These are phyloP conservation scores for Trichothecium roseum DNA, from an alignment of 2,329 filamentous ascomycete genomes.

Conservation along the genomic window DNA sequence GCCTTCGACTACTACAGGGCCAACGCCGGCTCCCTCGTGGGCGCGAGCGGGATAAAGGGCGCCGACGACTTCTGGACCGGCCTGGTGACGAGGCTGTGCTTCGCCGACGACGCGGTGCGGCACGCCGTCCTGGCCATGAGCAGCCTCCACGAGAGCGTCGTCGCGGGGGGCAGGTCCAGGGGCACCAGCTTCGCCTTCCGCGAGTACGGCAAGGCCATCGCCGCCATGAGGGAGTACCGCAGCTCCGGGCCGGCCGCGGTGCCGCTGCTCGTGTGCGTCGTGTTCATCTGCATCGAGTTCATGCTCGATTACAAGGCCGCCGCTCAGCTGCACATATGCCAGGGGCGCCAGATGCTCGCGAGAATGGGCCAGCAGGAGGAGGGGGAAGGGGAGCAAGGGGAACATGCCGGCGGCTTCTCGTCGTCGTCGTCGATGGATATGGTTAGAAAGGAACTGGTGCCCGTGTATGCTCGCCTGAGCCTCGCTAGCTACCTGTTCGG, in stretches of 20 bases:
- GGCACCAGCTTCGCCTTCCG: slow-evolving; percentile 12
- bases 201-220: slow-evolving; percentile 39
- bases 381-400: no score
- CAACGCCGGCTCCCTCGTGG: slow-evolving; percentile 26
- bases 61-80: slow-evolving; percentile 31
- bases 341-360: slow-evolving; percentile 30
- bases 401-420: no score
- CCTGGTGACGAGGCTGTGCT: slow-evolving; percentile 33
- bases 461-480: slow-evolving; percentile 32
- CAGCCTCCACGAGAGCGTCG: slow-evolving; percentile 29
- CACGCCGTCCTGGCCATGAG: slow-evolving; percentile 40
- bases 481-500: slow-evolving; percentile 31
- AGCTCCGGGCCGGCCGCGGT: slow-evolving; percentile 14
- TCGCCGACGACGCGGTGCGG: slow-evolving; percentile 32
- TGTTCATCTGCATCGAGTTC: slow-evolving; percentile 45
- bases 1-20: slow-evolving; percentile 23
- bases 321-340: slow-evolving; percentile 32
- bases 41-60: slow-evolving; percentile 23
- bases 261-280: slow-evolving; percentile 33
- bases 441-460: slow-evolving; percentile 28
- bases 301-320: slow-evolving; percentile 36
- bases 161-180: slow-evolving; percentile 10
- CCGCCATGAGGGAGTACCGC: slow-evolving; percentile 25
- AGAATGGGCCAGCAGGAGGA: slow-evolving; percentile 13
- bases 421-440: slow-evolving; percentile 21